Conservation (phyloP, 1,139 yeast species). For the Yamadazyma atlantica region DNA sequence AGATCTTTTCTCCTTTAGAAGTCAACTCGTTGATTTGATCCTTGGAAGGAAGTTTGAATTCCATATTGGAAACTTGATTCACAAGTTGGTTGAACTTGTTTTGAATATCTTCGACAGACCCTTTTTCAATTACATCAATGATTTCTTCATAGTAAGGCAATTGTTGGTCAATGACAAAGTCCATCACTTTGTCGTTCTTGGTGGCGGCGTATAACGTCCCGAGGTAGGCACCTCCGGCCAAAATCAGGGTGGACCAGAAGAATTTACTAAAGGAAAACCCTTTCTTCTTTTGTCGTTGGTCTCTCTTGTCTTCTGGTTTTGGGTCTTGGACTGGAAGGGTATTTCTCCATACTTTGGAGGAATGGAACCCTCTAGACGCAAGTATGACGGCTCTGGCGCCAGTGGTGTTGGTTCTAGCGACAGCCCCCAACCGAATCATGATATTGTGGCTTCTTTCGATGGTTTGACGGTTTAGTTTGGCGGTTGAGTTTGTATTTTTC, state of each 20-base stretch:
- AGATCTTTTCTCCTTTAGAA: constrained; percentile 33
- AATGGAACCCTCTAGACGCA: not conserved
- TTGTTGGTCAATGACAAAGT: constrained; percentile 45
- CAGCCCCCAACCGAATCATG: too few relatives aligned
- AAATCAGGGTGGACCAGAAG: constrained; percentile 30
- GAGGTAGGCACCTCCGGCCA: constrained; percentile 36
- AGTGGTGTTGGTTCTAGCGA: too few relatives aligned
- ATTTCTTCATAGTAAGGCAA: constrained; percentile 48
- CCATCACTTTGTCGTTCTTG: constrained; percentile 46
- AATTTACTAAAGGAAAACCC: constrained; percentile 33
- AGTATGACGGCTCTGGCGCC: not conserved
- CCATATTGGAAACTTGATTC: constrained; percentile 19
- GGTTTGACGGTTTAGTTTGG: too few relatives aligned
- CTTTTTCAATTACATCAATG: constrained; percentile 40
- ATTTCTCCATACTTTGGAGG: not conserved
- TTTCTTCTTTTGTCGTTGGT: constrained; percentile 20
- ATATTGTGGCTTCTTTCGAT: too few relatives aligned
- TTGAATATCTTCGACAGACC: constrained; percentile 35
- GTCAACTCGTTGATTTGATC: constrained; percentile 36
- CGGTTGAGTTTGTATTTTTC: not conserved
- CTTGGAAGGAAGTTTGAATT: constrained; percentile 31
- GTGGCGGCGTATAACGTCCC: constrained; percentile 44
- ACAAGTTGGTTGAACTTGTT: constrained; percentile 20
- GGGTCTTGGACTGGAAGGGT: not conserved
- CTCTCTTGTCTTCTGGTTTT: constrained; percentile 2